phyloP scores from a whole-genome alignment of 2,329 filamentous ascomycete species.

The Fusarium sp. region DNA sequence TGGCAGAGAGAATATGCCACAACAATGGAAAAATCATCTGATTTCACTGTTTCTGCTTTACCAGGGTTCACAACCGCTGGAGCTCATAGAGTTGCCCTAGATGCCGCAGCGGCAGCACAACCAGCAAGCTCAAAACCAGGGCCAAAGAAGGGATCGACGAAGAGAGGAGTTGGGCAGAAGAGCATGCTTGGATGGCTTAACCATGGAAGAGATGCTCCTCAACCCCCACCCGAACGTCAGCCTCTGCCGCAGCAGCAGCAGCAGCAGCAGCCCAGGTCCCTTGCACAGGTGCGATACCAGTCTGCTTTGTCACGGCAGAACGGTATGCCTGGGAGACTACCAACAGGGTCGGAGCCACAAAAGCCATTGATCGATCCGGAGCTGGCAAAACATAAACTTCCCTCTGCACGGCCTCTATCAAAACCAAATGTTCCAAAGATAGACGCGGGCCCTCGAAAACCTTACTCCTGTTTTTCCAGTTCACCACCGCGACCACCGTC shows the following conservation, averaged over 20 bases:
- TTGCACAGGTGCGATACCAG: slow-evolving; percentile 40
- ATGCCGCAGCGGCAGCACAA: slow-evolving; percentile 32
- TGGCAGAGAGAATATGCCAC: slow-evolving; percentile 62
- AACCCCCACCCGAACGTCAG: slow-evolving; percentile 17
- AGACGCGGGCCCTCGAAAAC: slow-evolving; percentile 46
- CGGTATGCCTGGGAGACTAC: neutral
- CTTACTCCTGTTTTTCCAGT: slow-evolving; percentile 68
- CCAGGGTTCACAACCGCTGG: slow-evolving; percentile 71
- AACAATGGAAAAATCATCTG: slow-evolving; percentile 68
- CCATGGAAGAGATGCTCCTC: slow-evolving; percentile 28
- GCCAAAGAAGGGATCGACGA: slow-evolving; percentile 42
- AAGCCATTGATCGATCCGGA: slow-evolving; percentile 43
- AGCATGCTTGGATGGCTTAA: slow-evolving; percentile 55
- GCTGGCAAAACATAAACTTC: slow-evolving; percentile 54
- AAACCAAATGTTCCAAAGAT: slow-evolving; percentile 46
- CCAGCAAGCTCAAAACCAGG: slow-evolving; percentile 24
- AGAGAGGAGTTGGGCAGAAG: slow-evolving; percentile 51
- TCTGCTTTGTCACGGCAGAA: slow-evolving; percentile 38
- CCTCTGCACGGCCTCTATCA: slow-evolving; percentile 47
- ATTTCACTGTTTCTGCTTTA: slow-evolving; percentile 67
- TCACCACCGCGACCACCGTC: slow-evolving; percentile 55
- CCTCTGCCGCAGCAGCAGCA: slow-evolving; percentile 26
- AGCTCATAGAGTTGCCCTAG: slow-evolving; percentile 58
- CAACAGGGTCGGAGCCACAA: slow-evolving; percentile 1
- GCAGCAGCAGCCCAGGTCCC: slow-evolving; percentile 27